Evolutionary conservation across 441 rosid genomes (phyloP), one percentile per base, ranked within the genome.

Genomic region (Aleurites moluccanus): DNA sequence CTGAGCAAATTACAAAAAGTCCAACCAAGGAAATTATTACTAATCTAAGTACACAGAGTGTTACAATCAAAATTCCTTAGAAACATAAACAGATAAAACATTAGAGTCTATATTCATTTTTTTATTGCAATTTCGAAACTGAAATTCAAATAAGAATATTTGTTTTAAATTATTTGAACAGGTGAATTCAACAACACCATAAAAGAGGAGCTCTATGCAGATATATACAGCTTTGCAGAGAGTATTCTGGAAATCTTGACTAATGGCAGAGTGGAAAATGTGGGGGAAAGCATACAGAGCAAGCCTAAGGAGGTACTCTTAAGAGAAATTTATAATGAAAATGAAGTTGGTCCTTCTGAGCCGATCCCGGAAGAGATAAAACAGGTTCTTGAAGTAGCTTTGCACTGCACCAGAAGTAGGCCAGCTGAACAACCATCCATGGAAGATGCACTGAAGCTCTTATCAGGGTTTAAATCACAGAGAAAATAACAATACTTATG

Each of bases 171-270:
- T 33, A n/a, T 56, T 72, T 63, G 33, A 73, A 76, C 88, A 92
- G 97, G 88, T 47, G 82, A 83, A 78, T 80, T 75, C 78, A 74
- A 67, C 75, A 78, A 77, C 47, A 68, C 49, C 52, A 77, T 80
- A 40, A 80, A 84, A 78, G 90, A 78, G 38, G 92, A 90, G 68
- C 86, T 86, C 68, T 70, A 74, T 79, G 75, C 63, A 62, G 98
- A 95, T 65, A 75, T 88, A 50, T 89, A 86, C 83, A 83, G 76
- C 79, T 95, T 93, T 45, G 99, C 96, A 63, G 92, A 93, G 91
- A 84, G 90, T 53, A 50, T 89, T 71, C 64, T 91, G 28, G 96
- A 95, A 80, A 80, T 93, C 80, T 77, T 95, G 79, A 85, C 84
- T 0, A 88, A 89, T 40, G 99, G 96, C 21, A 87, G 85, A 84